Percentiles rank a stretch among this genome's conserved stretches.
Evolutionary conservation across 495 filamentous ascomycete genomes (phyloP).

Genomic region (Astrothelium subdiscretum): DNA sequence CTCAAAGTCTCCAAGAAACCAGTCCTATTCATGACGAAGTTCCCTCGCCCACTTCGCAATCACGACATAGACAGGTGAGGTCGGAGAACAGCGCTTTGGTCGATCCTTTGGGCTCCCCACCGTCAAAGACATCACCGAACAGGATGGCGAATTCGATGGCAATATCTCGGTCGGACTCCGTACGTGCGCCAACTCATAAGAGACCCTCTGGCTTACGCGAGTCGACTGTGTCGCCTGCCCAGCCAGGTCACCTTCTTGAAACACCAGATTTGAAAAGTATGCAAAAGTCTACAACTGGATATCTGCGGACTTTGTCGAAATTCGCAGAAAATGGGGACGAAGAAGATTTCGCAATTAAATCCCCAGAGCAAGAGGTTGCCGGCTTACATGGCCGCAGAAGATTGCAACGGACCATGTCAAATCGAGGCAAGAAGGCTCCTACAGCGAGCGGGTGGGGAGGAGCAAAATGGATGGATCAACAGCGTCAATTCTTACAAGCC

Average conservation of each 20-base stretch:
- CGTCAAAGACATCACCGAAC: slow-evolving; percentile 20
- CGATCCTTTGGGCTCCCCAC: slow-evolving; percentile 11
- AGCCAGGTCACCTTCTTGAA: slow-evolving; percentile 10
- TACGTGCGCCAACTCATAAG: slow-evolving; percentile 22
- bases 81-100: not conserved
- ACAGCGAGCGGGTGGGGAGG: slow-evolving; percentile 57
- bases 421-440: slow-evolving; percentile 36
- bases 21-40: not conserved
- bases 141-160: slow-evolving; percentile 15
- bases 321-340: slow-evolving; percentile 61
- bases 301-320: slow-evolving; percentile 79
- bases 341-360: slow-evolving; percentile 69
- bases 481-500: slow-evolving; percentile 89
- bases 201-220: slow-evolving; percentile 5
- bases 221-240: not conserved
- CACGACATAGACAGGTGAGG: slow-evolving; percentile 10
- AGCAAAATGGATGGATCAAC: slow-evolving; percentile 97
- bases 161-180: slow-evolving; percentile 26
- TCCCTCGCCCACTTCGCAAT: not conserved
- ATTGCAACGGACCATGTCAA: slow-evolving; percentile 60
- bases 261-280: slow-evolving; percentile 63
- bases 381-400: slow-evolving; percentile 74
- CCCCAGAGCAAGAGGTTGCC: slow-evolving; percentile 66
- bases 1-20: not conserved
- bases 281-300: slow-evolving; percentile 72